Evolutionary conservation across 257 asterid species (phyloP).

Genomic region (Nicotiana obtusifolia): DNA sequence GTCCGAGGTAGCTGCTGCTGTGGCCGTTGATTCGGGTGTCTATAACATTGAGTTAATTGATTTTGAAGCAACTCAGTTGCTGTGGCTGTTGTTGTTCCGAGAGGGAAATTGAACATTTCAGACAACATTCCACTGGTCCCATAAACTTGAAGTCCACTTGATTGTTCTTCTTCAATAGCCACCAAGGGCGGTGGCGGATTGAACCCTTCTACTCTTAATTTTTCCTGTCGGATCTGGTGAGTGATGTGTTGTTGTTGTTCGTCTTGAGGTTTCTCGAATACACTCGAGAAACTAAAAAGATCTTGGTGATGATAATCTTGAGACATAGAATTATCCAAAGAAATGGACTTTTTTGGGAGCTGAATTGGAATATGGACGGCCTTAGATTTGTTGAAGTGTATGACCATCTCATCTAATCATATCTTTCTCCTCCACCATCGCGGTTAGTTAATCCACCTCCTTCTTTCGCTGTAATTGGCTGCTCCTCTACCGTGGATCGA

Average conservation of each 20-base stretch:
- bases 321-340: slow-evolving; percentile 54
- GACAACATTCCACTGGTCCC: slow-evolving; percentile 73
- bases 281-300: slow-evolving; percentile 68
- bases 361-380: slow-evolving; percentile 12
- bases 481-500: background rate
- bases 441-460: background rate
- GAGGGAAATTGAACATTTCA: slow-evolving; percentile 67
- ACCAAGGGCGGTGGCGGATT: slow-evolving; percentile 40
- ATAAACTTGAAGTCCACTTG: slow-evolving; percentile 49
- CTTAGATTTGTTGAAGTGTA: background rate
- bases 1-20: slow-evolving; percentile 4
- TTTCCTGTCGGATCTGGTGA: slow-evolving; percentile 88
- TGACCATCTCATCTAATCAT: background rate
- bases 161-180: slow-evolving; percentile 43
- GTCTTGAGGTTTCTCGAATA: slow-evolving; percentile 66
- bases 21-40: slow-evolving; percentile 5
- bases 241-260: slow-evolving; percentile 44
- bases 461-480: background rate
- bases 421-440: background rate
- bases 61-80: slow-evolving; percentile 49
- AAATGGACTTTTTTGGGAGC: slow-evolving; percentile 12
- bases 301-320: slow-evolving; percentile 76
- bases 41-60: slow-evolving; percentile 48
- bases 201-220: slow-evolving; percentile 60
- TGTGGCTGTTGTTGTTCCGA: slow-evolving; percentile 17